These are phyloP conservation scores for Tilletia caries DNA, from an alignment of 1,284 basidiomycete species.

Conservation along the genomic window DNA sequence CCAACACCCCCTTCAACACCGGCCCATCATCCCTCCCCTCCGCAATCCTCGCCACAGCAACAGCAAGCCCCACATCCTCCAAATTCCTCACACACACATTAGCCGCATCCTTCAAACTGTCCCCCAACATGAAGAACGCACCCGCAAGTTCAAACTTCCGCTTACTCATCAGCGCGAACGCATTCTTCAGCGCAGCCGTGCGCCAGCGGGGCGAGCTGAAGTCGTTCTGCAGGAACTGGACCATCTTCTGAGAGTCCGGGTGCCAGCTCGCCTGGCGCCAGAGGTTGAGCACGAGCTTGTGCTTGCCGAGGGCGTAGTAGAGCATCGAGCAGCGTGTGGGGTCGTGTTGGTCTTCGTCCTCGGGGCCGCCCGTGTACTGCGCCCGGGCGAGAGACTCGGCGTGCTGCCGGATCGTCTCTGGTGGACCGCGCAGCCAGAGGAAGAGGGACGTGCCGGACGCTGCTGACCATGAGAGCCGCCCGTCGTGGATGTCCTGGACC, in stretches of 20 bases:
- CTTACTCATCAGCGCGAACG: constrained; percentile 77
- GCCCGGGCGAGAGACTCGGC: constrained; percentile 88
- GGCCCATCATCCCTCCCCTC: constrained; percentile 72
- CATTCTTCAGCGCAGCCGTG: constrained; percentile 92
- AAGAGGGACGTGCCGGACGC: constrained; percentile 81
- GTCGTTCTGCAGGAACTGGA: constrained; percentile 88
- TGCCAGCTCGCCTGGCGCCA: constrained; percentile 96
- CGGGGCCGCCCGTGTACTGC: constrained; percentile 69
- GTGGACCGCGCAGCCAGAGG: constrained; percentile 68
- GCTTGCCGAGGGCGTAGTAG: constrained; percentile 91
- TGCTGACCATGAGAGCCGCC: constrained; percentile 82
- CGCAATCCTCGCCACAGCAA: constrained; percentile 81
- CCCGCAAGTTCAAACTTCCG: constrained; percentile 66
- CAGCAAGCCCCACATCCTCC: constrained; percentile 80
- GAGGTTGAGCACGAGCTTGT: constrained; percentile 82
- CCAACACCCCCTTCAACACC: constrained; percentile 69
- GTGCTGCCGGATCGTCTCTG: constrained; percentile 64
- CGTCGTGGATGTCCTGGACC: constrained; percentile 68
- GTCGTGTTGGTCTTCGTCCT: constrained; percentile 60
- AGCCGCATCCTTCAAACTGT: constrained; percentile 82
- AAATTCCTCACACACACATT: constrained; percentile 85
- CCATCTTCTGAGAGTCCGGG: constrained; percentile 81
- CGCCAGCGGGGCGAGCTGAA: constrained; percentile 81
- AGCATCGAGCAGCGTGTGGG: constrained; percentile 83
- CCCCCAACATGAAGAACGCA: constrained; percentile 91